Conservation (phyloP, 306 rosid species). For the Lablab purpureus region DNA sequence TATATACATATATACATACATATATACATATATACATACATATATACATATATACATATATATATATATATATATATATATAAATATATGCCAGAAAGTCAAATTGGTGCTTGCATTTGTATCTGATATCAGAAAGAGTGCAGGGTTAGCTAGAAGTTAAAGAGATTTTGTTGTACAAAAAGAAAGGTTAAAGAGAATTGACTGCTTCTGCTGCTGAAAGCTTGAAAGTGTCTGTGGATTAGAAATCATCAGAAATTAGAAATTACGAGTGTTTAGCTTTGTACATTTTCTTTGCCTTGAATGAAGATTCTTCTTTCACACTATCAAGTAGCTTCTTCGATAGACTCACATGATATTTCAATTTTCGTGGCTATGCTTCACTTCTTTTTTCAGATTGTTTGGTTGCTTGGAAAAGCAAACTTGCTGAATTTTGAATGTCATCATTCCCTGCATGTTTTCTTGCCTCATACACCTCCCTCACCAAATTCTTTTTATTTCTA, state of each 20-base stretch:
- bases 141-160: slow-evolving; percentile 34
- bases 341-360: background rate
- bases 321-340: too few relatives aligned
- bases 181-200: slow-evolving; percentile 29
- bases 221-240: background rate
- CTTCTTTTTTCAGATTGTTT: background rate
- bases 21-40: background rate
- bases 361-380: background rate
- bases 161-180: slow-evolving; percentile 54
- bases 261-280: background rate
- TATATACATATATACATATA: background rate
- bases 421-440: slow-evolving; percentile 23
- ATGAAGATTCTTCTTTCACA: slow-evolving; percentile 11
- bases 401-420: slow-evolving; percentile 31
- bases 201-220: slow-evolving; percentile 19
- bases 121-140: slow-evolving; percentile 26
- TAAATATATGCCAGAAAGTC: background rate
- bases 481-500: too few relatives aligned
- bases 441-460: background rate
- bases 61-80: background rate
- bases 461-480: too few relatives aligned
- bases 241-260: slow-evolving; percentile 4
- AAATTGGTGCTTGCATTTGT: slow-evolving; percentile 36
- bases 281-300: slow-evolving; percentile 17
- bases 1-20: background rate